phyloP scores from a whole-genome alignment of 306 rosid genomes.

The Medicago lupulina region DNA sequence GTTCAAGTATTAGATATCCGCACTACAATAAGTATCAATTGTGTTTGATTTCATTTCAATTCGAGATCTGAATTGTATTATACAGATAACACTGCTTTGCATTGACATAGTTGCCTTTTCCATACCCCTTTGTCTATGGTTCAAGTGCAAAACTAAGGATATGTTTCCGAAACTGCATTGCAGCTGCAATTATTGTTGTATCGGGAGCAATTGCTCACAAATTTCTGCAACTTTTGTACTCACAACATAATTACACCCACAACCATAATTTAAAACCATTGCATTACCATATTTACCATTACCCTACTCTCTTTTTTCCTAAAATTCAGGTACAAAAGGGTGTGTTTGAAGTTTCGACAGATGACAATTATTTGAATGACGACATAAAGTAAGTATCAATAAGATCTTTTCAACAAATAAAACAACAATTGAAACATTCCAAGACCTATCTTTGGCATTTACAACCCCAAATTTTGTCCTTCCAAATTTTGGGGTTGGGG shows the following conservation, averaged over 20 bases:
- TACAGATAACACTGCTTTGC: too few species aligned
- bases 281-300: neutral
- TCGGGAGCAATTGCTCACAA: neutral
- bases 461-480: neutral
- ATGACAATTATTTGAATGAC: neutral
- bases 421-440: neutral
- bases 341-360: neutral
- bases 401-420: neutral
- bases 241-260: neutral
- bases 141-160: neutral
- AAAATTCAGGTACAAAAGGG: neutral
- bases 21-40: neutral
- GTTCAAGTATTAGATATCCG: neutral
- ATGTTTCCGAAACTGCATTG: neutral
- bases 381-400: neutral
- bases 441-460: constrained; percentile 3
- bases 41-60: constrained; percentile 10
- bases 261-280: constrained; percentile 3
- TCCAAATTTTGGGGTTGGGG: neutral
- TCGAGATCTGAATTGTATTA: too few species aligned
- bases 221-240: neutral
- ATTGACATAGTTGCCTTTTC: too few species aligned
- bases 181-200: neutral
- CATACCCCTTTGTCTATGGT: constrained; percentile 7
- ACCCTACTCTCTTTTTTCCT: neutral